Base-by-base conservation (phyloP, 75 land plant genomes). In the Selaginella moellendorffii region DNA sequence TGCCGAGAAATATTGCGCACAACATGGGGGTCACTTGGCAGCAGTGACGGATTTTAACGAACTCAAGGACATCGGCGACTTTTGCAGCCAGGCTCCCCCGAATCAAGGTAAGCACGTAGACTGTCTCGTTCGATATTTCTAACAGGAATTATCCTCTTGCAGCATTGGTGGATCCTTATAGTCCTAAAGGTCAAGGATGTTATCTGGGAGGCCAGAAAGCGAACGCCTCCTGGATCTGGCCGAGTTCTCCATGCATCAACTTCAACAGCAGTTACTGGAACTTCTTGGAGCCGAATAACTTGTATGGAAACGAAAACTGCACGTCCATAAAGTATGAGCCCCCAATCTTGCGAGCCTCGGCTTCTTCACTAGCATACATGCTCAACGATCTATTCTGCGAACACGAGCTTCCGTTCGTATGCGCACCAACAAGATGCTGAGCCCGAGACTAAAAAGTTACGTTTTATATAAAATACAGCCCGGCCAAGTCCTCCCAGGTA, bases 161-260 rank as follows among this genome's bases (percentile, higher is more conserved):
- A 36, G 46, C 46, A 0, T 69, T 31, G 18, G 52, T 62, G 18
- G 71, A 69, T 26, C 21, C 26, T 10, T 18, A 24, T 29, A 61
- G 56, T 12, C 65, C 71, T 46, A 26, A 26, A 63, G 71, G 71
- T 61, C 53, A 61, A 2, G 71, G 71, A 8, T 69, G 71, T 63
- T 69, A 69, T 52, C 20, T 69, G 52, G 71, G 71, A 61, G 71
- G 71, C 1, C 28, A 53, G 65, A 69, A 63, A 27, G 63, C 71
- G 0, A 46, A 46, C 28, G 24, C 28, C 9, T 62, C 65, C 0
- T 69, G 71, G 71, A 46, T 17, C 27, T 69, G 65, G 65, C 65
- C 71, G 8, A 10, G 26, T 26, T 28, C 71, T 2, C 71, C 71
- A 1, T 69, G 71, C 53, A 26, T 69, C 20, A 26, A 8, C 19